Base-by-base conservation (phyloP, 306 rosid genomes). In the Gastrolobium villosum region DNA sequence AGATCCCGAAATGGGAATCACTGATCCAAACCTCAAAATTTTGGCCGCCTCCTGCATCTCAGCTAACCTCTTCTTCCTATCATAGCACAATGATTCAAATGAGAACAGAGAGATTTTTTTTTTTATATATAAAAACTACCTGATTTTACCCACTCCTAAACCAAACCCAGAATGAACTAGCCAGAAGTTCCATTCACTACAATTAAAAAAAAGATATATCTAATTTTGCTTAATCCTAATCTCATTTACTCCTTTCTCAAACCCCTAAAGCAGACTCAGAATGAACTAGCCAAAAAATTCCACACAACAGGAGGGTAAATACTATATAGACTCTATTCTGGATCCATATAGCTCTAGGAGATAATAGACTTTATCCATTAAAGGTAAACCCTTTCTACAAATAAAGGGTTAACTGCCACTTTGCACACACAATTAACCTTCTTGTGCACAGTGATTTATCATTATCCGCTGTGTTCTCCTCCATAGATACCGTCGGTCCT, bases 11-110 rank as follows among this genome's bases (percentile, higher is more conserved):
- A 95, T 95, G 1, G 97, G 93, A 76, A 86, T 81, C 48, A 92
- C 86, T 0, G 98, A 91, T 67, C 99, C 99, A 74, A 87, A 95
- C 89, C 84, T 92, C 48, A 89, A 83, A 65, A 95, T 64, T 74
- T 92, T 95, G 15, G 86, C 96, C 75, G 88, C 87, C 82, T 95
- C 99, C 79, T 93, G 92, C 83, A 95, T 78, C 88, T 95, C 98
- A 6, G 86, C 81, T 81, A 95, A 81, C 81, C 99, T 91, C 98
- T 88, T 95, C 86, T 88, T 95, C 94, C 99, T 95, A 81, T 79
- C 44, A 82, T 35, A 76, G 49, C 37, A 83, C 15, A 39, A 60
- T 2, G 53, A 11, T 31, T 68, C 57, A 57, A 64, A 35, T 52
- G 63, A 74, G 69, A 68, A 69, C 11, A 85, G 0, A 2, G 7